Base-by-base conservation (phyloP, 1,139 yeast species). In the Candida sp. region DNA sequence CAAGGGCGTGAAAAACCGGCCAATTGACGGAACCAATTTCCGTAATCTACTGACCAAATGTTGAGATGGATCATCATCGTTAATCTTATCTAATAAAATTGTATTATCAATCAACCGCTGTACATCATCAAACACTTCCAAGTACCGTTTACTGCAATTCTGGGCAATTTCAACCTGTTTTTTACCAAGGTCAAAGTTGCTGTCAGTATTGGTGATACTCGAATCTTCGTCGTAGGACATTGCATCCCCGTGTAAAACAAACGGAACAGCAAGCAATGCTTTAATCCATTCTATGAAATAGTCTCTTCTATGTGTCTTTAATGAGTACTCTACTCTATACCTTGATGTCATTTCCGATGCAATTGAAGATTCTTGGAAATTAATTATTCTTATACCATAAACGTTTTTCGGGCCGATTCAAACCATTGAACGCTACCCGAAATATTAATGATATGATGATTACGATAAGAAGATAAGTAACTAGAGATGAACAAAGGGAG, bases 251-350 rank as follows among this genome's bases (percentile, higher is more conserved):
- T 89, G 96, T 40, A 93, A 74, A 1, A 91, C 98, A 68, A 93
- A 93, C 1, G 98, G 98, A 1, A 83, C 90, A 0, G 97, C 96
- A 45, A 93, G 66, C 33, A 93, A 73, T 0, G 93, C 93, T 56
- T 93, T 93, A 57, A 91, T 87, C 97, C 98, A 93, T 60, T 91
- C 97, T 43, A 93, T 91, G 55, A 93, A 85, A 48, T 84, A 96
- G 63, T 93, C 99, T 49, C 97, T 74, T 35, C 97, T 82, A 65
- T 93, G 98, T 39, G 84, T 80, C 60, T 91, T 93, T 39, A 86
- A 68, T 3, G 82, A 78, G 49, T 80, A 78, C 47, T 78, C 82
- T 5, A 78, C 82, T 68, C 83, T 75, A 52, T 78, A 78, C 52
- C 82, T 65, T 5, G 82, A 76, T 0, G 82, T 76, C 83, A 78